These are phyloP conservation scores for Sporisorium scitamineum DNA, from an alignment of 1,284 basidiomycete species.

Conservation along the genomic window DNA sequence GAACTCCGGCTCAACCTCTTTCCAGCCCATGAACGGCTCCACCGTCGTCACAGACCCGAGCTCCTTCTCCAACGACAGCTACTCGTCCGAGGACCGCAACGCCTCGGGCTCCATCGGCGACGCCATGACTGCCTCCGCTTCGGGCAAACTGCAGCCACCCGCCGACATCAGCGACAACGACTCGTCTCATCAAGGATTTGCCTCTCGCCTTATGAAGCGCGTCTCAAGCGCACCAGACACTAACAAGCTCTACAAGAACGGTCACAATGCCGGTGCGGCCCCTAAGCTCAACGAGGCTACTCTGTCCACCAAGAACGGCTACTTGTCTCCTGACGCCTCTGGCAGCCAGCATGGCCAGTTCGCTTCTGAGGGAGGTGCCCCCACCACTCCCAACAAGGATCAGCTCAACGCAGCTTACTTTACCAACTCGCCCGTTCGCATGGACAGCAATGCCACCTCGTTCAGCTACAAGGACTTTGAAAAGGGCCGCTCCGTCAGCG, in stretches of 20 bases:
- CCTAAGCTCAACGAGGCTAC: constrained; percentile 19
- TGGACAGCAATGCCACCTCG: constrained; percentile 64
- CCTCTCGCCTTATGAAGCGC: constrained; percentile 75
- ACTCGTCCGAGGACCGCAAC: constrained; percentile 51
- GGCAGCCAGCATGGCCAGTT: constrained; percentile 31
- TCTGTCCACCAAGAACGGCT: constrained; percentile 31
- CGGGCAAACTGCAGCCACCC: constrained; percentile 48
- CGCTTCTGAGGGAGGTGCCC: constrained; percentile 24
- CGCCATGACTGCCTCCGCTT: constrained; percentile 42
- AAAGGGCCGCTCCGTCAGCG: constrained; percentile 45
- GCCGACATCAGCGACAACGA: constrained; percentile 39
- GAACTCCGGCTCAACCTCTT: constrained; percentile 38
- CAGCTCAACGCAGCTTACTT: constrained; percentile 47
- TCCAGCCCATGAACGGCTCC: constrained; percentile 57
- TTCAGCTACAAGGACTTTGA: constrained; percentile 67
- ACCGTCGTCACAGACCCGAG: constrained; percentile 60
- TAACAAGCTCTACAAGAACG: constrained; percentile 81
- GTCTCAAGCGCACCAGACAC: constrained; percentile 97
- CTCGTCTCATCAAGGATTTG: constrained; percentile 33
- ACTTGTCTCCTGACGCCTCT: constrained; percentile 72
- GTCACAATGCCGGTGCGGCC: constrained; percentile 18
- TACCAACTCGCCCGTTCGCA: constrained; percentile 61
- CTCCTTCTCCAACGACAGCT: constrained; percentile 63
- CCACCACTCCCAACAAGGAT: constrained; percentile 26
- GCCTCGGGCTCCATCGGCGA: constrained; percentile 42